Percentiles rank a stretch among this genome's conserved stretches.
Conservation (phyloP, 257 asterid genomes). For the Solanum bulbocastanum region DNA sequence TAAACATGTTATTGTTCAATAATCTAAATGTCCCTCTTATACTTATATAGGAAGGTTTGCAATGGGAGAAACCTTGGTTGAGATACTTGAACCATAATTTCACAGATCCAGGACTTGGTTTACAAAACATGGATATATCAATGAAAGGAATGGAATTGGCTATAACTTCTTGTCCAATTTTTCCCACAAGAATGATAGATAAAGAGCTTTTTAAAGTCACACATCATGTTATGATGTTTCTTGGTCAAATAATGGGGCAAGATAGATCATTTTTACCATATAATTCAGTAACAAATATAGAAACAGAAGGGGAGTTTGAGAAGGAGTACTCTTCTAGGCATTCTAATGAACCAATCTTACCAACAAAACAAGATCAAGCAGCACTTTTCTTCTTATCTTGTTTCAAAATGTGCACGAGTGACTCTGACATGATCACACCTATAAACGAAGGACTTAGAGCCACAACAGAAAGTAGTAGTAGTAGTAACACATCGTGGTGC, state of each 20-base stretch:
- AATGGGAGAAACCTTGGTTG: constrained; percentile 61
- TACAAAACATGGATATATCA: constrained; percentile 32
- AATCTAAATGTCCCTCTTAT: background rate
- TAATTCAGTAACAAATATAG: background rate
- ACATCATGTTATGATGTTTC: constrained; percentile 7
- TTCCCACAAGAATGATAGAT: constrained; percentile 12
- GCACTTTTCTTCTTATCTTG: constrained; percentile 48
- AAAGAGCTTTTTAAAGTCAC: constrained; percentile 17
- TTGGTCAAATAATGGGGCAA: constrained; percentile 31
- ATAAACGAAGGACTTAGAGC: background rate
- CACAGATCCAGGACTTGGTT: constrained; percentile 16
- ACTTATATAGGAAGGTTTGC: constrained; percentile 40
- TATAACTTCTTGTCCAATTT: constrained; percentile 15
- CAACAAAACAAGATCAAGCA: constrained; percentile 16
- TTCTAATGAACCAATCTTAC: constrained; percentile 8
- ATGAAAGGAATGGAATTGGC: constrained; percentile 59
- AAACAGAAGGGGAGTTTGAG: background rate
- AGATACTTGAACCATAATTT: constrained; percentile 1
- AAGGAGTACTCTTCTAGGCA: constrained; percentile 4
- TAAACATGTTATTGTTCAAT: background rate
- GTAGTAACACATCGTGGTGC: background rate
- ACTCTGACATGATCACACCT: background rate
- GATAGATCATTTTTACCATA: constrained; percentile 13
- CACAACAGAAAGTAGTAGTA: background rate
- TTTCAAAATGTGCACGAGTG: constrained; percentile 19